Evolutionary conservation across 169 alveolate species (phyloP).

Genomic region (Cryptosporidium baileyi): DNA sequence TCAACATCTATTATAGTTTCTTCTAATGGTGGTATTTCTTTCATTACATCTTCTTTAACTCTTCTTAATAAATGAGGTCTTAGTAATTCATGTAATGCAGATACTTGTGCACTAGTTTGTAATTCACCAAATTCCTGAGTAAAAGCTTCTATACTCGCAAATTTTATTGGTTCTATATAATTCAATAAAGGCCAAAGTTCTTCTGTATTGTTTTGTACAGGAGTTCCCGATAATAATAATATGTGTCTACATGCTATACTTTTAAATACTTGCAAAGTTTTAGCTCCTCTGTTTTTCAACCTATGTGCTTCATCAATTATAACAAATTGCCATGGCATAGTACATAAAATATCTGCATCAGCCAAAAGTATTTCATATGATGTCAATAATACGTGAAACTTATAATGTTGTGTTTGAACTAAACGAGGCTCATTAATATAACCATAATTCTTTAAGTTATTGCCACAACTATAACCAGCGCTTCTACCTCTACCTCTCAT

Average conservation of each 20-base stretch:
- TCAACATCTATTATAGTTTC: constrained; percentile 92
- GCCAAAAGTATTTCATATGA: constrained; percentile 86
- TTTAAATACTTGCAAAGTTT: constrained; percentile 80
- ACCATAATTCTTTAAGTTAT: constrained; percentile 14
- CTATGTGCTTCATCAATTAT: constrained; percentile 92
- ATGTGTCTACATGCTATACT: constrained; percentile 86
- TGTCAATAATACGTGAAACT: constrained; percentile 84
- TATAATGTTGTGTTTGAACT: constrained; percentile 78
- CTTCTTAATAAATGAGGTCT: constrained; percentile 88
- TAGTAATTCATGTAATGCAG: constrained; percentile 79
- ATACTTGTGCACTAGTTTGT: constrained; percentile 79
- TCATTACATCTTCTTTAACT: constrained; percentile 88
- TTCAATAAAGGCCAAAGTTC: constrained; percentile 89
- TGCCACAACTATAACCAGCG: constrained; percentile 57
- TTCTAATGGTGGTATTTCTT: constrained; percentile 88
- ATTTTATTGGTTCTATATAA: constrained; percentile 84
- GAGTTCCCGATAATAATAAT: constrained; percentile 89
- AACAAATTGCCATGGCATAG: constrained; percentile 84
- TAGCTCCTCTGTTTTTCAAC: constrained; percentile 87
- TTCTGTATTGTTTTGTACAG: constrained; percentile 89
- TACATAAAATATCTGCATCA: constrained; percentile 81
- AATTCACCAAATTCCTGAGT: constrained; percentile 82
- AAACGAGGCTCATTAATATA: constrained; percentile 60
- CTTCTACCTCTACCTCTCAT: constrained; percentile 79
- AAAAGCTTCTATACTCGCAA: constrained; percentile 80